A percentile compares a stretch with the other conserved stretches of the same genome.
phyloP scores from a whole-genome alignment of 106 monocot species.

The Dioscorea dumetorum region DNA sequence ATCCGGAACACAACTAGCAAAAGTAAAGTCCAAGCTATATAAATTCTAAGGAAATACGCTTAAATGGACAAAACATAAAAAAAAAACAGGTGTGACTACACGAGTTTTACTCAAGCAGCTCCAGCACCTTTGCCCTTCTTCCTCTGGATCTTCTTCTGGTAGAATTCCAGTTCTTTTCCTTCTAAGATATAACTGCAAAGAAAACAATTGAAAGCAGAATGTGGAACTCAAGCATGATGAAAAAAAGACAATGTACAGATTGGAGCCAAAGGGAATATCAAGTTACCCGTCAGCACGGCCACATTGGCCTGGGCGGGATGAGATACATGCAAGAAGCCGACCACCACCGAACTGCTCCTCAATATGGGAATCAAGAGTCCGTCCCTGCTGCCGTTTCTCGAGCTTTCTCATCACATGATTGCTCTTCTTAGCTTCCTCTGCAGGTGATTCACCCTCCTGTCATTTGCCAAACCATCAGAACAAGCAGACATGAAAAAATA shows the following conservation, averaged over 20 bases:
- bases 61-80: neutral
- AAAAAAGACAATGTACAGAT: too few relatives aligned
- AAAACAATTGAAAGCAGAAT: neutral
- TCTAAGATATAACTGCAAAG: constrained; percentile 1
- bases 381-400: constrained; percentile 57
- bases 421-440: constrained; percentile 64
- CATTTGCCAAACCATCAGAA: neutral
- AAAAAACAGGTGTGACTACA: neutral
- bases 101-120: neutral
- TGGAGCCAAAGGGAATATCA: neutral
- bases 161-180: constrained; percentile 11
- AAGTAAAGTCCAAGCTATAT: neutral
- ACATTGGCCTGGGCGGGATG: constrained; percentile 44
- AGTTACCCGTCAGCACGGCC: constrained; percentile 41
- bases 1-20: neutral
- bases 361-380: constrained; percentile 54
- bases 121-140: constrained; percentile 11
- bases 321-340: constrained; percentile 52
- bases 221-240: neutral
- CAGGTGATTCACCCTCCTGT: constrained; percentile 33
- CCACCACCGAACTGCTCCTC: constrained; percentile 67
- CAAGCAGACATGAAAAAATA: too few relatives aligned
- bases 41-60: neutral
- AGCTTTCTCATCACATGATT: constrained; percentile 49
- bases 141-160: constrained; percentile 11